Evolutionary conservation across 1,139 yeast species (phyloP).

Genomic region (Maudiozyma humilis): DNA sequence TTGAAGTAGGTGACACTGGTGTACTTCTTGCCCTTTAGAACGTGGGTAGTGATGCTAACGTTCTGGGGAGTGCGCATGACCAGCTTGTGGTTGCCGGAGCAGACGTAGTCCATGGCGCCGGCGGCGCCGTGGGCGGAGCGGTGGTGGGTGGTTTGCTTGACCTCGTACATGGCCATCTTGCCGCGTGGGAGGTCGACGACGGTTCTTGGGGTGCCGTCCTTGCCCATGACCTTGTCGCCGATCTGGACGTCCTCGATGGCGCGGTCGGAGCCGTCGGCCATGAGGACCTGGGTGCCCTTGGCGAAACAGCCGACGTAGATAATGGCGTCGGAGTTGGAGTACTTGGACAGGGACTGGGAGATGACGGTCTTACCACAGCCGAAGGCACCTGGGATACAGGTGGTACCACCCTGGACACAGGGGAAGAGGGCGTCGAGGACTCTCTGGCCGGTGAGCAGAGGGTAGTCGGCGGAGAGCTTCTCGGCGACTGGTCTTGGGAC

Average conservation of each 20-base stretch:
- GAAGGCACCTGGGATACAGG: constrained; percentile 99
- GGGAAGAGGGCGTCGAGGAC: constrained; percentile 96
- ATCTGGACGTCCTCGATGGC: constrained; percentile 32
- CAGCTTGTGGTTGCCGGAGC: constrained; percentile 34
- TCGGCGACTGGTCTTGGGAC: constrained; percentile 98
- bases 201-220: constrained; percentile 36
- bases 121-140: constrained; percentile 7
- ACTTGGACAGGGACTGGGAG: constrained; percentile 93
- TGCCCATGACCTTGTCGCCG: constrained; percentile 39
- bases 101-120: constrained; percentile 20
- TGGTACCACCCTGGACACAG: constrained; percentile 99
- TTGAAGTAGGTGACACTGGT: constrained; percentile 27
- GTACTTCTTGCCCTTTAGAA: constrained; percentile 8
- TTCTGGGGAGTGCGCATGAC: constrained; percentile 10
- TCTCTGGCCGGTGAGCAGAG: constrained; percentile 96
- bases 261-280: constrained; percentile 36
- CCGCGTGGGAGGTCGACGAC: constrained; percentile 40
- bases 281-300: constrained; percentile 36
- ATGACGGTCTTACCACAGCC: constrained; percentile 99
- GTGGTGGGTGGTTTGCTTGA: constrained; percentile 19
- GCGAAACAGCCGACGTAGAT: constrained; percentile 74
- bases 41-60: constrained; percentile 6
- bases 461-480: constrained; percentile 85
- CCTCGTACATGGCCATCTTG: constrained; percentile 34
- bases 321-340: constrained; percentile 92